Evolutionary conservation across 345 rosid genomes (phyloP).

Genomic region (Rhodomyrtus tomentosa): DNA sequence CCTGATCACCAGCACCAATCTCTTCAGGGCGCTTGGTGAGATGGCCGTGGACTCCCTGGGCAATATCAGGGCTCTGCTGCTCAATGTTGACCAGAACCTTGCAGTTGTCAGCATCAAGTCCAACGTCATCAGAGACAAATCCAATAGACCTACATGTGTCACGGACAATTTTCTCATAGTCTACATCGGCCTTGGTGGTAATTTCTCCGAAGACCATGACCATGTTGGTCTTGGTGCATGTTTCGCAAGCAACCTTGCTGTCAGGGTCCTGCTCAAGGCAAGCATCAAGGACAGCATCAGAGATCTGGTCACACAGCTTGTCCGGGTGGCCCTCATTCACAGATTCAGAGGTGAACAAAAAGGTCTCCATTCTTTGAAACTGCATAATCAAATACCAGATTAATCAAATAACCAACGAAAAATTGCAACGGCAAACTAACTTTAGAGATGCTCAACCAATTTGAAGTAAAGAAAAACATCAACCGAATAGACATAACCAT

Average conservation of each 20-base stretch:
- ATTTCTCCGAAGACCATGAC: slow-evolving; percentile 78
- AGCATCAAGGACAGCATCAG: slow-evolving; percentile 73
- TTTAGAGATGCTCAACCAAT: neutral
- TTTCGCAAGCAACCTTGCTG: slow-evolving; percentile 82
- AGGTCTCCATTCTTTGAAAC: slow-evolving; percentile 52
- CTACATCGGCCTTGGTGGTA: slow-evolving; percentile 64
- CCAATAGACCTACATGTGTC: slow-evolving; percentile 60
- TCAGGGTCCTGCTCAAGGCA: slow-evolving; percentile 72
- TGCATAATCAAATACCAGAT: neutral
- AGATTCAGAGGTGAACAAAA: slow-evolving; percentile 67
- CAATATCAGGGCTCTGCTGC: slow-evolving; percentile 77
- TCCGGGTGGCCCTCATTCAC: slow-evolving; percentile 85
- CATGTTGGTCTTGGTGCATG: slow-evolving; percentile 81
- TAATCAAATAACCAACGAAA: neutral
- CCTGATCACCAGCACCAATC: slow-evolving; percentile 76
- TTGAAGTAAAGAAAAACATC: neutral
- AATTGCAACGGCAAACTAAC: neutral
- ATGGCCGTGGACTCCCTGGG: slow-evolving; percentile 74
- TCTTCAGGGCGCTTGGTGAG: slow-evolving; percentile 70
- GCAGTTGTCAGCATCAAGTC: slow-evolving; percentile 67
- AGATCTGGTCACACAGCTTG: slow-evolving; percentile 75
- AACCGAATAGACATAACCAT: neutral
- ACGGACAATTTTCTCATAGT: slow-evolving; percentile 73
- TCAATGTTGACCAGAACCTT: slow-evolving; percentile 71
- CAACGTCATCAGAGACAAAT: slow-evolving; percentile 58